Conservation (phyloP, 768 basidiomycete genomes). For the Clitopilus passeckerianus region DNA sequence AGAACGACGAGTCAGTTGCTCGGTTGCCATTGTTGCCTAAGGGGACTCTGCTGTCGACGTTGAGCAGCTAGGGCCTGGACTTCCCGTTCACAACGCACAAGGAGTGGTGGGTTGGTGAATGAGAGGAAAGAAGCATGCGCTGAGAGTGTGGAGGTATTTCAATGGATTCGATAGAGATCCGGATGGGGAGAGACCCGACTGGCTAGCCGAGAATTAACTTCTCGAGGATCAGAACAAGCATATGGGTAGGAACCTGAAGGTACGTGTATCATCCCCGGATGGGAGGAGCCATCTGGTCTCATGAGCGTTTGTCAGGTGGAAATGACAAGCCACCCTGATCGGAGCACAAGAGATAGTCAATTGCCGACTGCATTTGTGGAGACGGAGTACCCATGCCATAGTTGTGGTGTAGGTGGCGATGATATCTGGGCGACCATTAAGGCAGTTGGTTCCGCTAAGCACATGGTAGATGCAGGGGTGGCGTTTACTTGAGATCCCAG, state of each 20-base stretch:
- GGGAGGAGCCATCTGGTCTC: not conserved
- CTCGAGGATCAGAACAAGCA: not conserved
- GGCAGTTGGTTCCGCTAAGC: not conserved
- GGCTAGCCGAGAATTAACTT: not conserved
- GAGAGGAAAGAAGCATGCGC: not conserved
- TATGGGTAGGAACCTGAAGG: not conserved
- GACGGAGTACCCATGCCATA: not conserved
- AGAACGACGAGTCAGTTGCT: not conserved
- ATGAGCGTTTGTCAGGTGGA: not conserved
- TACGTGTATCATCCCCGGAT: not conserved
- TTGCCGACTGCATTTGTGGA: not conserved
- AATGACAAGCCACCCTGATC: not conserved
- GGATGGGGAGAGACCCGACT: not conserved
- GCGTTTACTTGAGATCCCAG: not conserved
- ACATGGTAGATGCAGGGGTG: not conserved
- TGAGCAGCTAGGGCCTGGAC: not conserved
- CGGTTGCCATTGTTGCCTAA: constrained; percentile 1
- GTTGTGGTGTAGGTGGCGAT: not conserved
- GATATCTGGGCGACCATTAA: not conserved
- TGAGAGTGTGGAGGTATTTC: not conserved
- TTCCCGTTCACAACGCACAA: not conserved
- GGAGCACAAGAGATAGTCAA: not conserved
- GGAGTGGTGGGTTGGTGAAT: not conserved
- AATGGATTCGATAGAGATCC: not conserved
- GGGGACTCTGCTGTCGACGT: not conserved